Base-by-base conservation (phyloP, 306 rosid species). In the Vachellia collinsii region DNA sequence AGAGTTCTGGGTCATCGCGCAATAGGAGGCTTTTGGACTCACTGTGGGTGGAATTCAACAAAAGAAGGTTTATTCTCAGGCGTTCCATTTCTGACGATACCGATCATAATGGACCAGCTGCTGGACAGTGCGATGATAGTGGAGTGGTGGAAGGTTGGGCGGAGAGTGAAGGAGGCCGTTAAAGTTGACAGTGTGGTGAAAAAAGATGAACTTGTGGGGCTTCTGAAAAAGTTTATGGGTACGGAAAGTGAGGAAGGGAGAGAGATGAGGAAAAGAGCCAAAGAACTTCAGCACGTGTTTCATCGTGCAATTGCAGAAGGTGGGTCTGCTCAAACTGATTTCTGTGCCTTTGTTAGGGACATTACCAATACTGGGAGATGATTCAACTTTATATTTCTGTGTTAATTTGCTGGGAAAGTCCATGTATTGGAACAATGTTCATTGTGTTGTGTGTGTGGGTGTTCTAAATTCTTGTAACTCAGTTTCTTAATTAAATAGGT, bases 31-130 rank as follows among this genome's bases (percentile, higher is more conserved):
- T 90, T 90, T 76, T 90, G 87, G 90, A 77, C 84, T 0, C 91
- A 88, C 34, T 87, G 91, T 70, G 90, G 91, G 1, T 90, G 91
- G 93, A 88, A 86, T 85, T 90, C 90, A 0, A 80, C 76, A 10
- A 56, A 76, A 8, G 93, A 90, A 82, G 83, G 87, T 59, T 25
- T 84, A 23, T 61, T 86, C 76, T 47, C 77, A 7, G 91, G 91
- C 0, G 82, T 90, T 39, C 90, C 88, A 0, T 56, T 90, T 77
- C 69, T 90, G 0, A 81, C 91, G 1, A 72, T 61, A 6, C 90
- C 91, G 16, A 72, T 88, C 19, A 1, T 20, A 44, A 63, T 53
- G 78, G 87, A 90, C 81, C 93, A 90, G 74, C 56, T 78, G 8
- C 8, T 88, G 6, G 74, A 86, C 36, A 79, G 86, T 70, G 88